Conservation (phyloP, 805 yeast genomes). For the Ogataea henricii region DNA sequence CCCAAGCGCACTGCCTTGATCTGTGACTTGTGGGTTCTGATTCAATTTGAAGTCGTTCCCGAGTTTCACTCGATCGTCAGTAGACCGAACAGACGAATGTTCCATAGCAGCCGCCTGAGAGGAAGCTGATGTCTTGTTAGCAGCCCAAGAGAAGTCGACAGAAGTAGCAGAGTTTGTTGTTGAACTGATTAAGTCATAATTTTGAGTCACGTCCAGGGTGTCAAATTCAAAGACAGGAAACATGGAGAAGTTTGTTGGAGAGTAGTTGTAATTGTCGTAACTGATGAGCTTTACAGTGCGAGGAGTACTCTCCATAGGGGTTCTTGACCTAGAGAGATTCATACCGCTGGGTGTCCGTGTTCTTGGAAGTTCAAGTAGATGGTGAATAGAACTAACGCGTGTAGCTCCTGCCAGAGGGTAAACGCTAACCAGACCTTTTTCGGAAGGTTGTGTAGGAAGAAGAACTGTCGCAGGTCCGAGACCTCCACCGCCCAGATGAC, state of each 20-base stretch:
- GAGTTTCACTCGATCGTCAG: conserved; percentile 6
- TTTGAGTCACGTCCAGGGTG: conserved; percentile 19
- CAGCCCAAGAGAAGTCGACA: conserved; percentile 9
- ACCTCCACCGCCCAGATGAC: conserved; percentile 1
- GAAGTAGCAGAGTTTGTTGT: conserved; percentile 11
- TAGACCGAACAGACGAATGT: background rate
- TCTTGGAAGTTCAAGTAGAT: conserved; percentile 11
- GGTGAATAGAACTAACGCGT: conserved; percentile 6
- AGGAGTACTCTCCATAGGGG: conserved; percentile 21
- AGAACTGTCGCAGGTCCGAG: conserved; percentile 5
- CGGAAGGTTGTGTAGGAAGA: conserved; percentile 13
- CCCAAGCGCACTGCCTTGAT: conserved; percentile 6
- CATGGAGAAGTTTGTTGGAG: conserved; percentile 25
- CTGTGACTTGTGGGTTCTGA: background rate
- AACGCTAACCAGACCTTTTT: conserved; percentile 5
- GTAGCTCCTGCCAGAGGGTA: conserved; percentile 4
- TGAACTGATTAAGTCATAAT: conserved; percentile 14
- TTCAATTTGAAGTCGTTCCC: background rate
- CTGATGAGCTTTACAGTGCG: conserved; percentile 23
- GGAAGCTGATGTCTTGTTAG: background rate
- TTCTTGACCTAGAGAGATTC: conserved; percentile 5
- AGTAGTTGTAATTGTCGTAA: conserved; percentile 20
- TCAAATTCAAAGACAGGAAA: conserved; percentile 26
- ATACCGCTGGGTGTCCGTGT: conserved; percentile 3
- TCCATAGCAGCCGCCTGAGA: background rate